Conservation (phyloP, 805 yeast genomes). For the Metschnikowia baotianmanensis region DNA sequence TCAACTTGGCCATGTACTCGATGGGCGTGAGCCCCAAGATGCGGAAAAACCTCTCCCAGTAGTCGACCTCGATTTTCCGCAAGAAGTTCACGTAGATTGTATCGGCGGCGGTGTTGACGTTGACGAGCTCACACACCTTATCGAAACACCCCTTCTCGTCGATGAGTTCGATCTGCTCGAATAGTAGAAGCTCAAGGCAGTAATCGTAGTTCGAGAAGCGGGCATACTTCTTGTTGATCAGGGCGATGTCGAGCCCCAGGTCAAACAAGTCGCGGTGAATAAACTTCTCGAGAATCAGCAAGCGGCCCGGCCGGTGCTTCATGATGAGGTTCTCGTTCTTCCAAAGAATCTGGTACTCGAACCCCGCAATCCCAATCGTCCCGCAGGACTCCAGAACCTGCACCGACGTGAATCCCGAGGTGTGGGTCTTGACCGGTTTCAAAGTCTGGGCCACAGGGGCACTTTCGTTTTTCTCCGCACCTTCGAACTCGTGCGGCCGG, state of each 20-base stretch:
- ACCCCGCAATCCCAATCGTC: slow-evolving; percentile 42
- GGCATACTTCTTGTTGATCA: slow-evolving; percentile 36
- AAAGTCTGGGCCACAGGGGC: slow-evolving; percentile 17
- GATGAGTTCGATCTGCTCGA: slow-evolving; percentile 35
- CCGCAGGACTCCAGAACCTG: slow-evolving; percentile 10
- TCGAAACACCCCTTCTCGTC: slow-evolving; percentile 12
- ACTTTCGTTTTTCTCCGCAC: slow-evolving; percentile 18
- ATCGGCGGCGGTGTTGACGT: slow-evolving; percentile 19
- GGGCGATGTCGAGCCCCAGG: slow-evolving; percentile 17
- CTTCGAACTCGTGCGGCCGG: slow-evolving; percentile 15
- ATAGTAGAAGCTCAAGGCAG: slow-evolving; percentile 49
- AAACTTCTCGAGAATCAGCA: slow-evolving; percentile 45
- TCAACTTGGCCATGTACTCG: slow-evolving; percentile 40
- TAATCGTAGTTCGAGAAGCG: slow-evolving; percentile 44
- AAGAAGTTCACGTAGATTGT: slow-evolving; percentile 52
- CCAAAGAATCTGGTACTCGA: slow-evolving; percentile 34
- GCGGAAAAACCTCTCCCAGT: slow-evolving; percentile 51
- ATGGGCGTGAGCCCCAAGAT: slow-evolving; percentile 44
- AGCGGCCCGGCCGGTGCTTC: slow-evolving; percentile 34
- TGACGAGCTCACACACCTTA: slow-evolving; percentile 19
- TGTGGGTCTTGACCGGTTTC: slow-evolving; percentile 29
- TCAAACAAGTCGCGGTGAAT: slow-evolving; percentile 44
- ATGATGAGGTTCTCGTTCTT: slow-evolving; percentile 30
- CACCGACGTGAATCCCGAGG: slow-evolving; percentile 17
- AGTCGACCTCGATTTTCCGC: slow-evolving; percentile 54